phyloP scores from a whole-genome alignment of 192 early-diverging fungal genomes.

The Linderina pennispora region DNA sequence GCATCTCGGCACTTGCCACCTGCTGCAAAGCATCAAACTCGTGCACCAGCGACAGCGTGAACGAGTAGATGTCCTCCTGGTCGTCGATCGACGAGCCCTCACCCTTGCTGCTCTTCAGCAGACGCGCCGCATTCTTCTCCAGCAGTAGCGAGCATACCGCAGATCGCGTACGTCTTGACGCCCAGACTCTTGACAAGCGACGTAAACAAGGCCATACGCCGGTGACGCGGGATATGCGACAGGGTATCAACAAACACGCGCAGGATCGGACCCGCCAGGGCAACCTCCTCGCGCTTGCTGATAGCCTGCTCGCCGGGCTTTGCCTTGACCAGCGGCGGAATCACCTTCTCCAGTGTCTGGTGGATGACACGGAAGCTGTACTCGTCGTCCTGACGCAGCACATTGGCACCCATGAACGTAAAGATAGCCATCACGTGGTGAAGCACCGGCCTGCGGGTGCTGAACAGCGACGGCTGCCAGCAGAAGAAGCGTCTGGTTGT shows the following conservation, averaged over 20 bases:
- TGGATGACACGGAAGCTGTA: constrained; percentile 95
- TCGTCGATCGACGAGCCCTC: constrained; percentile 46
- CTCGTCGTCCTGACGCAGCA: constrained; percentile 91
- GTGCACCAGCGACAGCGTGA: constrained; percentile 64
- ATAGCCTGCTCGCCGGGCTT: constrained; percentile 6
- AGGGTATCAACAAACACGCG: constrained; percentile 89
- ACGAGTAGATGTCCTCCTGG: constrained; percentile 64
- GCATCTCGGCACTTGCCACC: constrained; percentile 52
- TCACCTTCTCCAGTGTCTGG: constrained; percentile 77
- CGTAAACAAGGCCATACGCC: constrained; percentile 82
- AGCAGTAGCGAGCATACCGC: constrained; percentile 67
- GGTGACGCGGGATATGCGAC: constrained; percentile 87
- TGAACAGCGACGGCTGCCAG: constrained; percentile 79
- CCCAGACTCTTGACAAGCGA: constrained; percentile 79
- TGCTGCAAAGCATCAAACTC: constrained; percentile 65
- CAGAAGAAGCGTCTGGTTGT: constrained; percentile 80
- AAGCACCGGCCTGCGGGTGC: constrained; percentile 78
- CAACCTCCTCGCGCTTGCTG: constrained; percentile 1
- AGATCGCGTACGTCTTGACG: constrained; percentile 62
- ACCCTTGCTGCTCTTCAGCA: constrained; percentile 23
- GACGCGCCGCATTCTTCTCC: constrained; percentile 57
- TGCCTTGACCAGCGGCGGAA: constrained; percentile 63
- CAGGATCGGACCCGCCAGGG: constrained; percentile 68
- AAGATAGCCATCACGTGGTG: constrained; percentile 95
- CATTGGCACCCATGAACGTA: constrained; percentile 96